phyloP scores from a whole-genome alignment of 2,329 filamentous ascomycete species.

The Fusarium sp. region DNA sequence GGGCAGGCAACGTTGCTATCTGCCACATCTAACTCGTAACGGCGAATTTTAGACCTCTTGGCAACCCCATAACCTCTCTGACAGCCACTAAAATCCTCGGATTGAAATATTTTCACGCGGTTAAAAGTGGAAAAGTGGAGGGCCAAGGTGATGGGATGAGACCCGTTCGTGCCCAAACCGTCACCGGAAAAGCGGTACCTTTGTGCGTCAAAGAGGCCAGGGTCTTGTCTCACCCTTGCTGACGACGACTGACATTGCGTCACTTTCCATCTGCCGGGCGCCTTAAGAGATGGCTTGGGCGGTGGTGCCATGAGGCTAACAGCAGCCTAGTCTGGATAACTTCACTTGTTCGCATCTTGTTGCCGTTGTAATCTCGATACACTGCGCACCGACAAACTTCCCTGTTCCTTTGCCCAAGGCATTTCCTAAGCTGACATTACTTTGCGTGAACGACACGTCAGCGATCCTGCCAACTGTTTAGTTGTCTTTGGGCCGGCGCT shows the following conservation, averaged over 20 bases:
- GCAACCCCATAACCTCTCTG: background rate
- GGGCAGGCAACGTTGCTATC: background rate
- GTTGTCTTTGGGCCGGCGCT: background rate
- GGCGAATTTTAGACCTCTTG: background rate
- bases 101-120: background rate
- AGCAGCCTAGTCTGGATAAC: background rate
- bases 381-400: background rate
- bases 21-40: background rate
- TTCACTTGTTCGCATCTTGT: background rate
- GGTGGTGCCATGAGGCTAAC: background rate
- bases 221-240: background rate
- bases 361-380: background rate
- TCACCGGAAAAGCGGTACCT: background rate
- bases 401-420: background rate
- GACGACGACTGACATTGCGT: background rate
- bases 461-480: background rate
- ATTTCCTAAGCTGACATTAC: background rate
- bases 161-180: background rate
- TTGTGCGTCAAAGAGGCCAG: background rate
- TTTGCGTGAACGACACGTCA: background rate
- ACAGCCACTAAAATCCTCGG: background rate
- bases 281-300: background rate
- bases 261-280: background rate
- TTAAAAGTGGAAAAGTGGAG: slow-evolving; percentile 3
- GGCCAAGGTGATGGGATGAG: background rate